These are phyloP conservation scores for Globisporangium nodosum DNA, from an alignment of 352 stramenopile genomes.

Conservation along the genomic window DNA sequence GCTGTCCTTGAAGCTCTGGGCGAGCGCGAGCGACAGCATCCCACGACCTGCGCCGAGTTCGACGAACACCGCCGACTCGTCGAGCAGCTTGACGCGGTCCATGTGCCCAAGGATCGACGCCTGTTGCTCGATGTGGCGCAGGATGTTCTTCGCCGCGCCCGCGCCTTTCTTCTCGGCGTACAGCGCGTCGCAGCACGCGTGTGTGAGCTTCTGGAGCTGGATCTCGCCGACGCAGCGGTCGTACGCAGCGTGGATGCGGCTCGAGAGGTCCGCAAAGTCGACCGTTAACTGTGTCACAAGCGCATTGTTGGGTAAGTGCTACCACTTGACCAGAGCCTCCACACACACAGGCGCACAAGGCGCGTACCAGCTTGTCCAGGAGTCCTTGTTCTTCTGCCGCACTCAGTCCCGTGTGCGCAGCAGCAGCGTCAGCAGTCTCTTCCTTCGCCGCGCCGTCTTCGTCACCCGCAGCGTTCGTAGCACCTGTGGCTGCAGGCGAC, in stretches of 20 bases:
- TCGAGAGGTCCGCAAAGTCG: constrained; percentile 49
- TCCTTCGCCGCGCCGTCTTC: constrained; percentile 4
- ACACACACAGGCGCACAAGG: neutral
- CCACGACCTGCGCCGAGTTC: constrained; percentile 72
- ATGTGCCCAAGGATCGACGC: constrained; percentile 80
- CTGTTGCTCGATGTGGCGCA: constrained; percentile 83
- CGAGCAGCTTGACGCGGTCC: constrained; percentile 44
- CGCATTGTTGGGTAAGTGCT: neutral
- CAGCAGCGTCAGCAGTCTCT: neutral
- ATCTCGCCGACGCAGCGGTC: constrained; percentile 51
- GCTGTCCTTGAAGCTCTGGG: constrained; percentile 52
- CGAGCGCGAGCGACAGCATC: constrained; percentile 76
- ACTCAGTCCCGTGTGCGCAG: constrained; percentile 28
- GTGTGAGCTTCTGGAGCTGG: constrained; percentile 57
- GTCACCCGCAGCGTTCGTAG: neutral
- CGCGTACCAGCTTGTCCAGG: constrained; percentile 56
- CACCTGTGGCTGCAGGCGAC: too few species aligned
- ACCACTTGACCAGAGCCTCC: neutral
- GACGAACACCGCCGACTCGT: constrained; percentile 41
- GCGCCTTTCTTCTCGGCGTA: constrained; percentile 54
- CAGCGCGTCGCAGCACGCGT: constrained; percentile 56
- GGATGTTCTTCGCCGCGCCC: constrained; percentile 46
- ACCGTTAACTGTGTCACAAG: constrained; percentile 20
- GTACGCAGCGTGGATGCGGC: constrained; percentile 48
- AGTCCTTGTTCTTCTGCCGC: constrained; percentile 50